A percentile compares a stretch with the other conserved stretches of the same genome.
phyloP scores from a whole-genome alignment of 2,329 filamentous ascomycete species.

The Emergomyces africanus region DNA sequence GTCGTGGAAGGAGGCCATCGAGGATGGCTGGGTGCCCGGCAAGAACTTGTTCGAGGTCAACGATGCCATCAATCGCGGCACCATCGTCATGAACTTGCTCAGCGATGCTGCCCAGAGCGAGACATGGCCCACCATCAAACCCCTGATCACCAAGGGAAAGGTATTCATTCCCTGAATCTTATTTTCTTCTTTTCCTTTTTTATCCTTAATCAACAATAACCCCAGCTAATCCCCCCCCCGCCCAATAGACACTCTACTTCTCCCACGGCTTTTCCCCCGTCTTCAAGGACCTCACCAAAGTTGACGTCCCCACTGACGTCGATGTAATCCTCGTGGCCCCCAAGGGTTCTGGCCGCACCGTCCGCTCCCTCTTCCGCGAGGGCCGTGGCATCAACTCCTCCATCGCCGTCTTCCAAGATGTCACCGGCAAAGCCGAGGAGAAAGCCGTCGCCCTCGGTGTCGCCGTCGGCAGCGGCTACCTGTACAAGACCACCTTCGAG shows the following conservation, averaged over 20 bases:
- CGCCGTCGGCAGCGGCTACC: slow-evolving; percentile 92
- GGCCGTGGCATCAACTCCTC: slow-evolving; percentile 99
- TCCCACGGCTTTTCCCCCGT: slow-evolving; percentile 99
- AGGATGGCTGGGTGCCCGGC: slow-evolving; percentile 96
- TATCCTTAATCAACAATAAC: too few relatives aligned
- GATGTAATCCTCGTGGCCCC: slow-evolving; percentile 99
- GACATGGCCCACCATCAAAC: slow-evolving; percentile 98
- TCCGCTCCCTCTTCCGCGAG: slow-evolving; percentile 97
- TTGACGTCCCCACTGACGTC: slow-evolving; percentile 88
- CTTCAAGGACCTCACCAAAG: slow-evolving; percentile 99
- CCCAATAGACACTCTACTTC: slow-evolving; percentile 98
- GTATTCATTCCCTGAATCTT: too few relatives aligned
- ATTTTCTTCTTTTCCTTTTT: too few relatives aligned
- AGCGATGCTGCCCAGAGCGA: slow-evolving; percentile 95
- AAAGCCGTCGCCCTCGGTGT: slow-evolving; percentile 95
- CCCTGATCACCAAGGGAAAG: slow-evolving; percentile 97
- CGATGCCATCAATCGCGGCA: slow-evolving; percentile 85
- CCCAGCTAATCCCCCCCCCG: too few relatives aligned
- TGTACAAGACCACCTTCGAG: slow-evolving; percentile 99
- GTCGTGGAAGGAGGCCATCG: slow-evolving; percentile 93
- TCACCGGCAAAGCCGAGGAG: slow-evolving; percentile 96
- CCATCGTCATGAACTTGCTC: slow-evolving; percentile 98
- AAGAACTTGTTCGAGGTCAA: slow-evolving; percentile 99
- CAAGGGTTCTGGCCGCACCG: slow-evolving; percentile 97
- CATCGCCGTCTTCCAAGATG: slow-evolving; percentile 95